Conservation (phyloP, 2,329 filamentous ascomycete species). For the Penicillium sp. region DNA sequence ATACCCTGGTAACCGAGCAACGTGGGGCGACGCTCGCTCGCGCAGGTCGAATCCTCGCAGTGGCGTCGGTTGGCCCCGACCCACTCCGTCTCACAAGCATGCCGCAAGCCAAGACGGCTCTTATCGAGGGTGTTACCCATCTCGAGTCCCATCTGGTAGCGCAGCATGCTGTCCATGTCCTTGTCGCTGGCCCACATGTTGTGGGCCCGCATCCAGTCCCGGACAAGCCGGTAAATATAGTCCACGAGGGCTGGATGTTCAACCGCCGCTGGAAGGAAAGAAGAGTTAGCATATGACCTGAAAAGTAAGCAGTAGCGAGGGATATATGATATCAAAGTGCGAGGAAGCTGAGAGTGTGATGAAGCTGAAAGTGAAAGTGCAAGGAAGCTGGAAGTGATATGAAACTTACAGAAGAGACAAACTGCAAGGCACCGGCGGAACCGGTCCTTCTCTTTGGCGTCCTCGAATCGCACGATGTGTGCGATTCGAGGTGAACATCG, state of each 20-base stretch:
- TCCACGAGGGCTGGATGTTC: slow-evolving; percentile 26
- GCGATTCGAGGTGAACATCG: slow-evolving; percentile 27
- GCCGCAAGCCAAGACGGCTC: slow-evolving; percentile 19
- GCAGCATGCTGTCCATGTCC: slow-evolving; percentile 21
- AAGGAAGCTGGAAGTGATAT: background rate
- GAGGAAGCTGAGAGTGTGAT: background rate
- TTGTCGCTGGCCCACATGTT: slow-evolving; percentile 5
- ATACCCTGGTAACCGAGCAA: slow-evolving; percentile 19
- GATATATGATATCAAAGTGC: background rate
- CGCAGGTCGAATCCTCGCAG: slow-evolving; percentile 28
- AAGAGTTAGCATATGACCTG: slow-evolving; percentile 3
- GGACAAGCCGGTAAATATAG: slow-evolving; percentile 37
- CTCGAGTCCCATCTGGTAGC: slow-evolving; percentile 28
- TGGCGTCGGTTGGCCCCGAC: slow-evolving; percentile 23
- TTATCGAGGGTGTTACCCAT: slow-evolving; percentile 17
- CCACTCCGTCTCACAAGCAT: slow-evolving; percentile 38
- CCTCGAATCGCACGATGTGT: slow-evolving; percentile 22
- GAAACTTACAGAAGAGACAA: slow-evolving; percentile 30
- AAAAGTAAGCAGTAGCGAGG: background rate
- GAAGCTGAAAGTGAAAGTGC: background rate
- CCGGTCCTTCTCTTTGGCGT: slow-evolving; percentile 29
- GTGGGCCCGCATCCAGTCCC: slow-evolving; percentile 28
- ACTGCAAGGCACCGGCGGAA: slow-evolving; percentile 36
- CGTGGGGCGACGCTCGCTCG: slow-evolving; percentile 17
- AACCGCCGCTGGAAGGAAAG: slow-evolving; percentile 21